Evolutionary conservation across 371 early-diverging fungal species (phyloP).

Genomic region (Blastocladiella emersonii): DNA sequence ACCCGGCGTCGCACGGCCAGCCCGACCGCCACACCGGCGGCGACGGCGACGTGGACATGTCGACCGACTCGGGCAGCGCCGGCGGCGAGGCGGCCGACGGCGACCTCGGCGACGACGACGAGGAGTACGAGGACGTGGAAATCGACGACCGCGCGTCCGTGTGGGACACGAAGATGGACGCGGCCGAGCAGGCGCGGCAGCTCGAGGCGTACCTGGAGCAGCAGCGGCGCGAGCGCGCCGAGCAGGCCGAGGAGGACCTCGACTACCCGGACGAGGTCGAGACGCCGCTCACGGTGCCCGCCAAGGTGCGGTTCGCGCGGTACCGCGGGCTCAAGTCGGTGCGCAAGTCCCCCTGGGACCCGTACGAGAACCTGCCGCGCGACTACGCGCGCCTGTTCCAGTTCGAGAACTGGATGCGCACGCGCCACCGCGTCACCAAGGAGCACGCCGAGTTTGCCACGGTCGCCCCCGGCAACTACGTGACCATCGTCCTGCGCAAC

Average conservation of each 20-base stretch:
- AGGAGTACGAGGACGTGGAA: slow-evolving; percentile 24
- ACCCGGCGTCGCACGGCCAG: background rate
- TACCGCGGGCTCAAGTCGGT: slow-evolving; percentile 90
- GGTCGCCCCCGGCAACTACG: slow-evolving; percentile 15
- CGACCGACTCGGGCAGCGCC: background rate
- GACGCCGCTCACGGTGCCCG: slow-evolving; percentile 70
- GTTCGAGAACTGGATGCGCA: slow-evolving; percentile 69
- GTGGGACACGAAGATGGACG: slow-evolving; percentile 6
- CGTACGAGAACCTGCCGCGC: slow-evolving; percentile 88
- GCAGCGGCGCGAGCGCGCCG: slow-evolving; percentile 25
- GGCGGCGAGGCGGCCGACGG: background rate
- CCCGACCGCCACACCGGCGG: background rate
- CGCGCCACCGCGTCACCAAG: slow-evolving; percentile 52
- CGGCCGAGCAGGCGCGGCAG: slow-evolving; percentile 20
- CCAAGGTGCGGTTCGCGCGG: slow-evolving; percentile 69
- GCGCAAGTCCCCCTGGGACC: slow-evolving; percentile 91
- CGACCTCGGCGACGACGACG: slow-evolving; percentile 38
- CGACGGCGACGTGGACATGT: background rate
- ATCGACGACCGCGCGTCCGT: slow-evolving; percentile 2
- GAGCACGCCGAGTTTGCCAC: slow-evolving; percentile 11
- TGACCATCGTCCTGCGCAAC: slow-evolving; percentile 16
- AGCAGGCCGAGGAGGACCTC: slow-evolving; percentile 50
- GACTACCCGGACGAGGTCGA: slow-evolving; percentile 96
- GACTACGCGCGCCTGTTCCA: slow-evolving; percentile 92
- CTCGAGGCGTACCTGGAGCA: slow-evolving; percentile 50